These are phyloP conservation scores for Lactifluus rugatus DNA, from an alignment of 768 basidiomycete species.

Conservation along the genomic window DNA sequence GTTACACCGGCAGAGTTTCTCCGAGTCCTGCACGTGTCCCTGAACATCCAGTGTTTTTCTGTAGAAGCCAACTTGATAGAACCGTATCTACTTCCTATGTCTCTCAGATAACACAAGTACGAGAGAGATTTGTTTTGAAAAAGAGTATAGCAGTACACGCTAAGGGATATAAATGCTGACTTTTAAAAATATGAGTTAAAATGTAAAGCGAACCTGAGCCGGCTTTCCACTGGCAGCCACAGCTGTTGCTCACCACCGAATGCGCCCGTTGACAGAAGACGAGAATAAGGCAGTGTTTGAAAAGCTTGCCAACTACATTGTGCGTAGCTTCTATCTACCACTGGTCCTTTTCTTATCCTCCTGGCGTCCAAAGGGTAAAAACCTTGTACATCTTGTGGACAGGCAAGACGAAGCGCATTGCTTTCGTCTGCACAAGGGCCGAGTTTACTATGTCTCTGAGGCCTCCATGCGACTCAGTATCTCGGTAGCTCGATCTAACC, in stretches of 20 bases:
- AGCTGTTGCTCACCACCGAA: conserved; percentile 27
- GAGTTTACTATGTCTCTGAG: conserved; percentile 95
- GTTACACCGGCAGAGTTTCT: too few species aligned
- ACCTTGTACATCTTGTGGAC: conserved; percentile 91
- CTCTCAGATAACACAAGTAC: too few species aligned
- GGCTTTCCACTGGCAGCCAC: too few species aligned
- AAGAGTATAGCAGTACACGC: too few species aligned
- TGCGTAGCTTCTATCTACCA: conserved; percentile 28
- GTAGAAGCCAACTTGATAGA: too few species aligned
- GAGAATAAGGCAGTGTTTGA: conserved; percentile 95
- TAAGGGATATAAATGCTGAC: too few species aligned
- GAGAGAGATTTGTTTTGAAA: too few species aligned
- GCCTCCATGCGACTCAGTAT: conserved; percentile 88
- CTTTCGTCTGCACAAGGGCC: conserved; percentile 89
- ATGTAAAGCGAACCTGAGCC: too few species aligned
- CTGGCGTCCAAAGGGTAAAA: conserved; percentile 65
- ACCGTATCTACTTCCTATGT: too few species aligned
- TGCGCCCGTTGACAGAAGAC: conserved; percentile 95
- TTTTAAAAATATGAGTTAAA: too few species aligned
- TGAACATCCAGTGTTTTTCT: too few species aligned
- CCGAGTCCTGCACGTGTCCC: too few species aligned
- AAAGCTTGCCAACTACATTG: conserved; percentile 96
- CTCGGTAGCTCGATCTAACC: conserved; percentile 85
- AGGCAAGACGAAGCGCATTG: conserved; percentile 90
- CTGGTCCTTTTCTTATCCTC: neutral